A percentile compares a stretch with the other conserved stretches of the same genome.
Conservation (phyloP, 495 filamentous ascomycete species). For the Apiosordaria backusii region DNA sequence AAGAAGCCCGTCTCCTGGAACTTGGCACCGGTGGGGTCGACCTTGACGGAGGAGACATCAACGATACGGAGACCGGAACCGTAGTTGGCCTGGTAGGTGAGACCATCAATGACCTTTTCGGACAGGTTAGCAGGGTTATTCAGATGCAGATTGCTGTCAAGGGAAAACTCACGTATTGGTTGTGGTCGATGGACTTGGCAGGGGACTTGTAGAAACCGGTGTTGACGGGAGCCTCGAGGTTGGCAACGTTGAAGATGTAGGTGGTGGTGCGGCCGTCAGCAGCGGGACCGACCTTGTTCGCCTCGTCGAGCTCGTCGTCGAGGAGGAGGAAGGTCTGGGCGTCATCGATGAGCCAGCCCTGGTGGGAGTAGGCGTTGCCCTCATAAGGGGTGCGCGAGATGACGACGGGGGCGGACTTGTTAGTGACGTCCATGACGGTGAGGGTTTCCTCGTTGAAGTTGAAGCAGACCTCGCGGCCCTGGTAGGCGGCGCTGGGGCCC, state of each 20-base stretch:
- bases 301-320: constrained; percentile 61
- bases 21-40: constrained; percentile 50
- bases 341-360: constrained; percentile 57
- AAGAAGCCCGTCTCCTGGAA: constrained; percentile 56
- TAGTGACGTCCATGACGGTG: constrained; percentile 52
- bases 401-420: constrained; percentile 46
- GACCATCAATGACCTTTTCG: constrained; percentile 42
- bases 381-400: constrained; percentile 56
- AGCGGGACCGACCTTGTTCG: constrained; percentile 43
- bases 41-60: constrained; percentile 51
- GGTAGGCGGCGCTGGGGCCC: constrained; percentile 52
- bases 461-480: constrained; percentile 58
- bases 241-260: constrained; percentile 57
- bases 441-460: constrained; percentile 53
- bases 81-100: constrained; percentile 58
- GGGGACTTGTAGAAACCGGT: constrained; percentile 53
- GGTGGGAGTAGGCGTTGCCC: constrained; percentile 58
- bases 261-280: constrained; percentile 46
- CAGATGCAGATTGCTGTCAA: not conserved
- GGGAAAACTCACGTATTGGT: constrained; percentile 46
- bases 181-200: constrained; percentile 56
- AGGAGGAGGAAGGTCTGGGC: constrained; percentile 55
- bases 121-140: not conserved
- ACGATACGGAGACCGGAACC: constrained; percentile 54
- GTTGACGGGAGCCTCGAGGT: constrained; percentile 47